phyloP scores from a whole-genome alignment of 2,329 filamentous ascomycete species.

The Aspergillus pseudotamarii region DNA sequence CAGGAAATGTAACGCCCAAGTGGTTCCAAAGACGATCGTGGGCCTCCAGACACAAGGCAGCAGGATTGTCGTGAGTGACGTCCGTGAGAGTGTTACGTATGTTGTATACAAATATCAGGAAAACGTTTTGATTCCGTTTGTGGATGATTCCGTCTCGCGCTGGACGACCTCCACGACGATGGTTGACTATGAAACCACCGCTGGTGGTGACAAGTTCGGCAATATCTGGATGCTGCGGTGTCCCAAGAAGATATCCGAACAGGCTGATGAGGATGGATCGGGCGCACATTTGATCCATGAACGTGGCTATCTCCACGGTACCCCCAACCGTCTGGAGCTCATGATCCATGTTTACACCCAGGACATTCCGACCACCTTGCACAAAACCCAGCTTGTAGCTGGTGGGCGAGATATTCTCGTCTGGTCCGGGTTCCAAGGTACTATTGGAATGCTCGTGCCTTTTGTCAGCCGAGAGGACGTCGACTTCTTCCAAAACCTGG shows the following conservation, averaged over 20 bases:
- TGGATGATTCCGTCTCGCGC: conserved; percentile 82
- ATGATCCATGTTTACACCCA: conserved; percentile 89
- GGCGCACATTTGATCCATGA: conserved; percentile 91
- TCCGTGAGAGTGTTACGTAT: conserved; percentile 88
- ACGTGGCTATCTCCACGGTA: conserved; percentile 84
- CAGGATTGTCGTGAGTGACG: conserved; percentile 88
- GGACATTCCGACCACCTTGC: conserved; percentile 87
- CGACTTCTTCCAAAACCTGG: conserved; percentile 95
- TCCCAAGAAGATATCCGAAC: conserved; percentile 80
- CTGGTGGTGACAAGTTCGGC: conserved; percentile 95
- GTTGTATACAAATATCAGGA: conserved; percentile 91
- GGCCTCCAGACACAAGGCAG: conserved; percentile 87
- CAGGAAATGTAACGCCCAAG: conserved; percentile 83
- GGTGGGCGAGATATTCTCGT: conserved; percentile 89
- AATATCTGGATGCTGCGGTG: conserved; percentile 93
- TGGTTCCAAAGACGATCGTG: conserved; percentile 80
- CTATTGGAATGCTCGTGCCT: conserved; percentile 88
- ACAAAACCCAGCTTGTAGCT: conserved; percentile 85
- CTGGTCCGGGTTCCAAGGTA: conserved; percentile 94
- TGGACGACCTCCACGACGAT: conserved; percentile 92
- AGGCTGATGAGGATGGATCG: conserved; percentile 88
- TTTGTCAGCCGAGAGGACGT: conserved; percentile 91
- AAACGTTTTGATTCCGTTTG: conserved; percentile 91
- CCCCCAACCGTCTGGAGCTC: conserved; percentile 79
- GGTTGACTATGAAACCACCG: conserved; percentile 96